Evolutionary conservation across 1,284 basidiomycete genomes (phyloP).

Genomic region (Austroboletus novae-zelandiae): DNA sequence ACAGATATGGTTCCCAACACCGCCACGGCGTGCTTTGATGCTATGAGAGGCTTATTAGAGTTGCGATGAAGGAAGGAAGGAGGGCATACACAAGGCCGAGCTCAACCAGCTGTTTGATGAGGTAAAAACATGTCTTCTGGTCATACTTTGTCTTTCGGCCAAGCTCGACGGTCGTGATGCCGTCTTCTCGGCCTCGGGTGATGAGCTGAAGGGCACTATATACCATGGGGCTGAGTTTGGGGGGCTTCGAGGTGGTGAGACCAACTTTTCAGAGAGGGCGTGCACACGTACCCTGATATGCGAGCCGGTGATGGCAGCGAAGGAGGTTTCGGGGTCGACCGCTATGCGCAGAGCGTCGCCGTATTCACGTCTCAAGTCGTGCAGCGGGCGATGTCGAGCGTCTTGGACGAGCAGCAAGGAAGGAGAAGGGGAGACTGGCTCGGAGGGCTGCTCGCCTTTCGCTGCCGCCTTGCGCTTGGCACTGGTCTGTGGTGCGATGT

Average conservation of each 20-base stretch:
- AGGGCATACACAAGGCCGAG: conserved; percentile 70
- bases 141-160: conserved; percentile 81
- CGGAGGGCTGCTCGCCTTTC: conserved; percentile 47
- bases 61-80: background rate
- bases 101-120: conserved; percentile 70
- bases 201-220: conserved; percentile 87
- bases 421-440: conserved; percentile 36
- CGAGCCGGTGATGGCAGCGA: conserved; percentile 78
- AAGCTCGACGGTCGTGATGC: conserved; percentile 76
- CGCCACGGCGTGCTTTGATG: conserved; percentile 71
- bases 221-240: conserved; percentile 78
- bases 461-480: conserved; percentile 60
- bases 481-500: conserved; percentile 69
- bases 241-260: conserved; percentile 46
- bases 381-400: conserved; percentile 49
- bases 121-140: conserved; percentile 86
- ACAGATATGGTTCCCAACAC: conserved; percentile 72
- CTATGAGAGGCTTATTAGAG: conserved; percentile 35
- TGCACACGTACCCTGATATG: conserved; percentile 63
- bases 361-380: conserved; percentile 52
- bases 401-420: conserved; percentile 53
- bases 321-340: conserved; percentile 69
- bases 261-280: background rate
- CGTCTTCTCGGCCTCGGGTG: conserved; percentile 72
- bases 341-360: conserved; percentile 70